A percentile compares a stretch with the other conserved stretches of the same genome.
Conservation (phyloP, 495 filamentous ascomycete genomes). For the Glarea lozoyensis region DNA sequence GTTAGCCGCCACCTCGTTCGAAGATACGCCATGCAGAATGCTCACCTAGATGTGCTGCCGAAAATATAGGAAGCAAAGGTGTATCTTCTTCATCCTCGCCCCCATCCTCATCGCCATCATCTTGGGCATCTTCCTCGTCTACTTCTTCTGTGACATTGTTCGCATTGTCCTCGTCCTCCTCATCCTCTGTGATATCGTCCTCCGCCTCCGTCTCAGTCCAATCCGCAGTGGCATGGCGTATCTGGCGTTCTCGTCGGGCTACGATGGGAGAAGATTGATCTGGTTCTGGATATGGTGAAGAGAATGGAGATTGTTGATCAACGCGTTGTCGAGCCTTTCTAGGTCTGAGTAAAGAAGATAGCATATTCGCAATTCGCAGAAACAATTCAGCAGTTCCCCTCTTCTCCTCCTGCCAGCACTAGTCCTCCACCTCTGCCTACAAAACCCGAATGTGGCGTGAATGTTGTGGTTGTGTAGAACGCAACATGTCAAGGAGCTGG, state of each 20-base stretch:
- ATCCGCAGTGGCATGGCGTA: slow-evolving; percentile 44
- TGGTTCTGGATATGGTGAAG: slow-evolving; percentile 30
- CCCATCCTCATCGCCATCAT: slow-evolving; percentile 33
- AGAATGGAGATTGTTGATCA: slow-evolving; percentile 39
- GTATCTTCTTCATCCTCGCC: slow-evolving; percentile 49
- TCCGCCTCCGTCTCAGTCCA: slow-evolving; percentile 45
- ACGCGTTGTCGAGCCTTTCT: slow-evolving; percentile 21
- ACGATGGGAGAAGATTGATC: slow-evolving; percentile 21
- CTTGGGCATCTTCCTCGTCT: slow-evolving; percentile 30
- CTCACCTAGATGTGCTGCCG: slow-evolving; percentile 69
- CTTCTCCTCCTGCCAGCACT: no score
- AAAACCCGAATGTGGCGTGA: no score
- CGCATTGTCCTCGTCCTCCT: slow-evolving; percentile 29
- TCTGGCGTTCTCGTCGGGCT: slow-evolving; percentile 12
- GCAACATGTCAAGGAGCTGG: no score
- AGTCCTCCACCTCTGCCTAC: no score
- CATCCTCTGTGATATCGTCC: slow-evolving; percentile 31
- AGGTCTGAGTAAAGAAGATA: slow-evolving; percentile 23
- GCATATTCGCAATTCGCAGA: slow-evolving; percentile 10
- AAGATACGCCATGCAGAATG: no score
- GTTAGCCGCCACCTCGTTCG: no score
- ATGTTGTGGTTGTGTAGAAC: no score
- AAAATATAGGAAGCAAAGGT: slow-evolving; percentile 75
- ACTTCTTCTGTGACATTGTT: slow-evolving; percentile 34
- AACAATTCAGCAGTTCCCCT: no score